phyloP scores from a whole-genome alignment of 2,329 filamentous ascomycete genomes.

The Paecilomyces niveus region DNA sequence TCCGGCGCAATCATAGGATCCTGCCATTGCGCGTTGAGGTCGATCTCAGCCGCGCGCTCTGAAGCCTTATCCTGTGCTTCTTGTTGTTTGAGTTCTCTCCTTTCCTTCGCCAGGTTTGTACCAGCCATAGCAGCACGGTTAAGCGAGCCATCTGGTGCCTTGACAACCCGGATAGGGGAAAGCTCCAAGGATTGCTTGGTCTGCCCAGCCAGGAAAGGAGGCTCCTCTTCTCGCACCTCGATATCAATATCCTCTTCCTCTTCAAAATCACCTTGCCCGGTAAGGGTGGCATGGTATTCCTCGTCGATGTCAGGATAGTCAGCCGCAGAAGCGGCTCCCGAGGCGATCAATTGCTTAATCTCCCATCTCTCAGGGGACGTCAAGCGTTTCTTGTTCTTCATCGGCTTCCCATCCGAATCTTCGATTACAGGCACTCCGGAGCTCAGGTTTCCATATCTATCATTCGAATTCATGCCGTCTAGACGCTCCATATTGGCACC shows the following conservation, averaged over 20 bases:
- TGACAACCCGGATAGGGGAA: conserved; percentile 92
- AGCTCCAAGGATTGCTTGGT: conserved; percentile 94
- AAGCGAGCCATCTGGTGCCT: conserved; percentile 95
- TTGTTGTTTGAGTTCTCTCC: conserved; percentile 80
- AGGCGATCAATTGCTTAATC: conserved; percentile 91
- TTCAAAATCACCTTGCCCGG: conserved; percentile 80
- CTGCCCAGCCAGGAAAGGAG: conserved; percentile 89
- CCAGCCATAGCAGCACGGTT: conserved; percentile 95
- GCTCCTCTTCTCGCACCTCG: conserved; percentile 91
- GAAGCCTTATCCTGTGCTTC: conserved; percentile 74
- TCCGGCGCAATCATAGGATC: conserved; percentile 90
- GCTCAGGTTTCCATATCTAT: conserved; percentile 49
- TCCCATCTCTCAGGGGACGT: conserved; percentile 97
- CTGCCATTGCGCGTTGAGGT: conserved; percentile 87
- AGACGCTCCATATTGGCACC: conserved; percentile 85
- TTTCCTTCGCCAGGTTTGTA: conserved; percentile 78
- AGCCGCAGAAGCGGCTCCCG: conserved; percentile 82
- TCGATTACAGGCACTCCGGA: conserved; percentile 59
- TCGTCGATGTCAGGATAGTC: conserved; percentile 94
- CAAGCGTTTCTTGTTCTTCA: conserved; percentile 77
- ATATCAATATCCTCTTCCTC: conserved; percentile 97
- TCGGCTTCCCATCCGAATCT: conserved; percentile 47
- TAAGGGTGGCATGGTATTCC: conserved; percentile 81
- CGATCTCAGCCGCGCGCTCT: conserved; percentile 67
- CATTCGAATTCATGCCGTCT: conserved; percentile 51